Conservation (phyloP, 768 basidiomycete species). For the Rickenella mellea region DNA sequence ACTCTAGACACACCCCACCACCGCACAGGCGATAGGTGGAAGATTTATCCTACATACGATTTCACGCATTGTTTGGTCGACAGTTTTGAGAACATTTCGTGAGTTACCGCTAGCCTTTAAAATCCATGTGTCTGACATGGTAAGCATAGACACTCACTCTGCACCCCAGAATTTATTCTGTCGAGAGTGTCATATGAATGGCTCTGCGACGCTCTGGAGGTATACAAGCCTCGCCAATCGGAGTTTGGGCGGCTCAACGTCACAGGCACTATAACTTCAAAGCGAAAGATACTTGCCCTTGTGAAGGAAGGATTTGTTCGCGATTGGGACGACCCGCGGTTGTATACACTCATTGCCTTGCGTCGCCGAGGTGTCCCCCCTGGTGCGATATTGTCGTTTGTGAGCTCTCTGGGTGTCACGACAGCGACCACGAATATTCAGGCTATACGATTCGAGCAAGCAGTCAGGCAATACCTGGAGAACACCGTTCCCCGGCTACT, state of each 20-base stretch:
- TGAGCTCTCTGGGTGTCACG: conserved; percentile 90
- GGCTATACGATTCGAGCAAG: conserved; percentile 81
- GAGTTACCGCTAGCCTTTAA: conserved; percentile 26
- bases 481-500: conserved; percentile 77
- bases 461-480: conserved; percentile 84
- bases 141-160: conserved; percentile 77
- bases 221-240: conserved; percentile 95
- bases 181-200: conserved; percentile 98
- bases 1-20: conserved; percentile 88
- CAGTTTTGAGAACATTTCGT: conserved; percentile 99
- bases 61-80: conserved; percentile 98
- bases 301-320: conserved; percentile 78
- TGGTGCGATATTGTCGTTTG: conserved; percentile 87
- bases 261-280: conserved; percentile 93
- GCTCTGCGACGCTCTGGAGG: conserved; percentile 95
- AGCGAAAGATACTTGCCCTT: conserved; percentile 86
- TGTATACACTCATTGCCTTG: conserved; percentile 93
- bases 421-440: conserved; percentile 78
- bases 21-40: conserved; percentile 89
- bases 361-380: conserved; percentile 96
- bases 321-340: conserved; percentile 96
- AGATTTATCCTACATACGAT: conserved; percentile 97
- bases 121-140: neutral
- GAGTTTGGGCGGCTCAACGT: conserved; percentile 92
- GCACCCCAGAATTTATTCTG: conserved; percentile 91